phyloP scores from a whole-genome alignment of 768 basidiomycete genomes.

The Ramaria rubella region DNA sequence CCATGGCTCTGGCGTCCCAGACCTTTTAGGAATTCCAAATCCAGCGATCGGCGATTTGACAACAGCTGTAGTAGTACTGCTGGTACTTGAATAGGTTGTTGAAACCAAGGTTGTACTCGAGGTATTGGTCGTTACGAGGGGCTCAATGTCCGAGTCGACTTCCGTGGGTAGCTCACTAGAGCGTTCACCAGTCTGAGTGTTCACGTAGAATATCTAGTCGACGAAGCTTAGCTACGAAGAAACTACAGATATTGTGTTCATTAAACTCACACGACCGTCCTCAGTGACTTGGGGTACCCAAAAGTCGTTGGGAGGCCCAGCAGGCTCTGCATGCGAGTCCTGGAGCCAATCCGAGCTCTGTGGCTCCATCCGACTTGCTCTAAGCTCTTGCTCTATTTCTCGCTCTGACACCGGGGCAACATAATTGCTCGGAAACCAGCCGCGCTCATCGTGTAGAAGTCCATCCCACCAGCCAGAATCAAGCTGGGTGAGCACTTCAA shows the following conservation, averaged over 20 bases:
- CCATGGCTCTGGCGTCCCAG: slow-evolving; percentile 78
- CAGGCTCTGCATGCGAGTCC: slow-evolving; percentile 1
- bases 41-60: slow-evolving; percentile 37
- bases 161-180: slow-evolving; percentile 31
- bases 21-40: slow-evolving; percentile 53
- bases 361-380: background rate
- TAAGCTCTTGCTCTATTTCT: slow-evolving; percentile 51
- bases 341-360: slow-evolving; percentile 2
- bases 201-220: slow-evolving; percentile 41
- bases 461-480: slow-evolving; percentile 99
- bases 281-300: slow-evolving; percentile 39
- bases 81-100: slow-evolving; percentile 47
- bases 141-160: slow-evolving; percentile 11
- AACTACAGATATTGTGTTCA: background rate
- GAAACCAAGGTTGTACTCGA: slow-evolving; percentile 25
- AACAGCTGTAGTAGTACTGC: slow-evolving; percentile 47
- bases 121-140: slow-evolving; percentile 9
- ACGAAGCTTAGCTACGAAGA: background rate
- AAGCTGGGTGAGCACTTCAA: slow-evolving; percentile 87
- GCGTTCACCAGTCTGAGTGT: slow-evolving; percentile 24
- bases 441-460: slow-evolving; percentile 78
- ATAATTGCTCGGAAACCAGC: slow-evolving; percentile 98
- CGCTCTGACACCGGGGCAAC: slow-evolving; percentile 72
- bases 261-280: slow-evolving; percentile 34
- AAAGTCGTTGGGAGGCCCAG: slow-evolving; percentile 21